phyloP scores from a whole-genome alignment of 352 stramenopile species.

The Globisporangium alternatum region DNA sequence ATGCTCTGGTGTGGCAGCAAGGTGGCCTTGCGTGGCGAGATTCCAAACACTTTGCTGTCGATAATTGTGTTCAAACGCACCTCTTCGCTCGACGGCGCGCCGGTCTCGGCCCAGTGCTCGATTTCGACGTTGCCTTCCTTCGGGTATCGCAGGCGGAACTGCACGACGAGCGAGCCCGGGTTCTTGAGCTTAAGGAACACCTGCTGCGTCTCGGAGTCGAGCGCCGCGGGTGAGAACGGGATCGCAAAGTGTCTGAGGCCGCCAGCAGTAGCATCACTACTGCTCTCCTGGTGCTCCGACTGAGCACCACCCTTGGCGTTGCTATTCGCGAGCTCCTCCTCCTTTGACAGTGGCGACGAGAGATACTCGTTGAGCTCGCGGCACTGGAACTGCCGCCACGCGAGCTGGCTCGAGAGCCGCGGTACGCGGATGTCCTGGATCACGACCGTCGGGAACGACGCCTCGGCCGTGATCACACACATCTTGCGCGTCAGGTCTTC shows the following conservation, averaged over 20 bases:
- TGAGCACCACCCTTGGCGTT: background rate
- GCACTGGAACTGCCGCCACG: slow-evolving; percentile 76
- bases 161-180: slow-evolving; percentile 75
- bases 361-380: slow-evolving; percentile 72
- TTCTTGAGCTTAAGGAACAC: slow-evolving; percentile 87
- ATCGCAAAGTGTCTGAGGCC: slow-evolving; percentile 53
- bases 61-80: slow-evolving; percentile 77
- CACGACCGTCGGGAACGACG: slow-evolving; percentile 85
- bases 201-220: slow-evolving; percentile 46
- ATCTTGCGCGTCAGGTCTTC: slow-evolving; percentile 2
- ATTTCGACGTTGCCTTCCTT: slow-evolving; percentile 92
- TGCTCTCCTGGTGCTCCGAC: slow-evolving; percentile 16
- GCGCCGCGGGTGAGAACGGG: slow-evolving; percentile 73
- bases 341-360: slow-evolving; percentile 41
- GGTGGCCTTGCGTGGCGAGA: slow-evolving; percentile 51
- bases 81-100: slow-evolving; percentile 78
- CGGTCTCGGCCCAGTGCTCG: slow-evolving; percentile 91
- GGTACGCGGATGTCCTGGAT: slow-evolving; percentile 81
- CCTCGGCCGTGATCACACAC: slow-evolving; percentile 60
- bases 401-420: slow-evolving; percentile 41
- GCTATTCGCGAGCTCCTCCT: slow-evolving; percentile 33
- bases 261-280: slow-evolving; percentile 12
- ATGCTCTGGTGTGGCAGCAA: slow-evolving; percentile 62
- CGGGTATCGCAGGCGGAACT: slow-evolving; percentile 84
- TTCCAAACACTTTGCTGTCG: slow-evolving; percentile 70